Percentiles rank a stretch among this genome's conserved stretches.
Conservation (phyloP, 2,329 filamentous ascomycete species). For the Scorias spongiosa region DNA sequence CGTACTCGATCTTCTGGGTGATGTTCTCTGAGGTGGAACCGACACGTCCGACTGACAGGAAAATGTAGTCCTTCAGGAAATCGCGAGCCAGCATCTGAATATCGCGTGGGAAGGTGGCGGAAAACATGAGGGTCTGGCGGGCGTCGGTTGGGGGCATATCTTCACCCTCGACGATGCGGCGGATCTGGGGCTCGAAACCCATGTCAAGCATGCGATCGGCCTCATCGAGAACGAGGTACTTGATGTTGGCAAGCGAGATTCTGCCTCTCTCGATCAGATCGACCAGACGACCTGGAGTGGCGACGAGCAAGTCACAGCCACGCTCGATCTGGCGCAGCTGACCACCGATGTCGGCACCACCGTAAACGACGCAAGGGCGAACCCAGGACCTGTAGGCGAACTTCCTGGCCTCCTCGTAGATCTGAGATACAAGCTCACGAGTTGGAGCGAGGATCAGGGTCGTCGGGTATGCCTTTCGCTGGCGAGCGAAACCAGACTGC, state of each 20-base stretch:
- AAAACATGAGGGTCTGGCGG: conserved; percentile 99
- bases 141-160: conserved; percentile 77
- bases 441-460: conserved; percentile 92
- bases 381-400: conserved; percentile 99
- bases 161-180: conserved; percentile 93
- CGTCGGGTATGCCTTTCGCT: conserved; percentile 95
- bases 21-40: conserved; percentile 99
- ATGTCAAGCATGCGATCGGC: conserved; percentile 99
- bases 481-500: conserved; percentile 67
- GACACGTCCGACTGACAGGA: conserved; percentile 95
- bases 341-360: conserved; percentile 95
- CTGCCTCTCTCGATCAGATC: conserved; percentile 97
- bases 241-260: conserved; percentile 96
- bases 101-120: conserved; percentile 95
- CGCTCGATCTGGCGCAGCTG: conserved; percentile 97
- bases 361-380: conserved; percentile 93
- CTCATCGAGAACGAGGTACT: conserved; percentile 97
- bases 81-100: conserved; percentile 98
- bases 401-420: conserved; percentile 94
- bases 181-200: conserved; percentile 99
- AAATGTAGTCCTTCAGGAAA: conserved; percentile 98
- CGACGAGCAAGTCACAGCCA: conserved; percentile 91
- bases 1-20: conserved; percentile 95
- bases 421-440: conserved; percentile 96
- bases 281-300: conserved; percentile 91